Base-by-base conservation (phyloP, 2,329 filamentous ascomycete species). In the Neodidymelliopsis sp. region DNA sequence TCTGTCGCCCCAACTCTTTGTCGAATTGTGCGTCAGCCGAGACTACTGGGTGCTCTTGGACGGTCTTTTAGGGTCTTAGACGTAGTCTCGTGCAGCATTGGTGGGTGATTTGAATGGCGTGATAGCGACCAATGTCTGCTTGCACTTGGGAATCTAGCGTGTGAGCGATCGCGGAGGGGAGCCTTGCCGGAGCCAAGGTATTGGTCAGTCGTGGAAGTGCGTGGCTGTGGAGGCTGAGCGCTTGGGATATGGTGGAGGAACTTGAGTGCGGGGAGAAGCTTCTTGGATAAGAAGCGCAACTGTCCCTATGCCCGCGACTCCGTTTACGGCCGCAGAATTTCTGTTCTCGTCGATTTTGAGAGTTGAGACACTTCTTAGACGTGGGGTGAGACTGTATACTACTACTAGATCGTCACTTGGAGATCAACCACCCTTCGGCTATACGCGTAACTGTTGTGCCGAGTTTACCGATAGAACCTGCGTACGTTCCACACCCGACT, bases 21-120 rank as follows among this genome's bases (percentile, higher is more conserved):
- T 39, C 20, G 25, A 30, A 28, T n/a, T 49, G 49, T 47, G 53
- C 63, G 57, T 65, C 61, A 63, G 63, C 61, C 63, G 41, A 66
- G 63, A 49, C 38, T 35, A 6, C n/a, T 46, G 25, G 36, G 22
- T 34, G 20, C 11, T 42, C 49, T 49, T 43, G 31, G 36, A 20
- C 16, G 15, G 28, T 23, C 29, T 24, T 35, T 30, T 39, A 12
- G 29, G 30, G 37, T 16, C 33, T 34, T 36, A 40, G 34, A 27
- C 13, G 15, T 41, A 27, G 40, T 40, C 47, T 28, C 41, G 40
- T 46, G 47, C 33, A 44, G 40, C 29, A 27, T 25, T 47, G 41
- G 43, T 30, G 28, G 34, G 37, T 48, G 28, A 35, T 53, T 47
- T 33, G 43, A 29, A 52, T 54, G 50, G 48, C 45, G 50, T 50